Percentiles rank a stretch among this genome's conserved stretches.
These are phyloP conservation scores for Aspergillus clavatus DNA, from an alignment of 2,329 filamentous ascomycete genomes.

Conservation along the genomic window DNA sequence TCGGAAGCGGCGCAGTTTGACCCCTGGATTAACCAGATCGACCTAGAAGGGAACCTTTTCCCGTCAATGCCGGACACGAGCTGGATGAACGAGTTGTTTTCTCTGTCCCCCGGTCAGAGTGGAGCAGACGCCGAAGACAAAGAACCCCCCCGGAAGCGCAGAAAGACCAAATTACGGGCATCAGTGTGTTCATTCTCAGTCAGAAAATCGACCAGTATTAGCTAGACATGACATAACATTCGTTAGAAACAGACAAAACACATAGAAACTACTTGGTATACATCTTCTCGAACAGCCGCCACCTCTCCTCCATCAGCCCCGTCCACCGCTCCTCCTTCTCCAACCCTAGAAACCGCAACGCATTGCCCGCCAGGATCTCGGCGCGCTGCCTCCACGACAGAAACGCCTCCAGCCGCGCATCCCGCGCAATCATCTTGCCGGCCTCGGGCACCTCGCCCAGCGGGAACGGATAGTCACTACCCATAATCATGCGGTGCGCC, in stretches of 20 bases:
- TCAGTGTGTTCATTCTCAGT: neutral
- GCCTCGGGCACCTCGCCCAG: conserved; percentile 18
- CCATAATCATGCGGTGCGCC: conserved; percentile 14
- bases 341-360: conserved; percentile 14
- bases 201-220: neutral
- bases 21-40: neutral
- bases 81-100: conserved; percentile 4
- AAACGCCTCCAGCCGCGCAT: conserved; percentile 8
- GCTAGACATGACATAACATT: too few relatives aligned
- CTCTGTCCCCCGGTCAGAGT: neutral
- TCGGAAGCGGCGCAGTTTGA: conserved; percentile 1
- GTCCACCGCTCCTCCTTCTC: conserved; percentile 6
- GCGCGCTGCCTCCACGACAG: conserved; percentile 11
- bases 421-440: conserved; percentile 15
- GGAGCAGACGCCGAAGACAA: neutral
- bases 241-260: neutral
- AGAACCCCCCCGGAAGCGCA: neutral
- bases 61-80: conserved; percentile 3
- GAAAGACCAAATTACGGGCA: neutral
- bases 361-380: conserved; percentile 17
- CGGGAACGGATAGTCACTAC: conserved; percentile 20
- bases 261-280: neutral
- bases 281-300: conserved; percentile 4
- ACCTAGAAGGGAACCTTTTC: conserved; percentile 1
- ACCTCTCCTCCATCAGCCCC: conserved; percentile 1